Evolutionary conservation across 2,329 filamentous ascomycete species (phyloP).

Genomic region (Bipolaris bicolor): DNA sequence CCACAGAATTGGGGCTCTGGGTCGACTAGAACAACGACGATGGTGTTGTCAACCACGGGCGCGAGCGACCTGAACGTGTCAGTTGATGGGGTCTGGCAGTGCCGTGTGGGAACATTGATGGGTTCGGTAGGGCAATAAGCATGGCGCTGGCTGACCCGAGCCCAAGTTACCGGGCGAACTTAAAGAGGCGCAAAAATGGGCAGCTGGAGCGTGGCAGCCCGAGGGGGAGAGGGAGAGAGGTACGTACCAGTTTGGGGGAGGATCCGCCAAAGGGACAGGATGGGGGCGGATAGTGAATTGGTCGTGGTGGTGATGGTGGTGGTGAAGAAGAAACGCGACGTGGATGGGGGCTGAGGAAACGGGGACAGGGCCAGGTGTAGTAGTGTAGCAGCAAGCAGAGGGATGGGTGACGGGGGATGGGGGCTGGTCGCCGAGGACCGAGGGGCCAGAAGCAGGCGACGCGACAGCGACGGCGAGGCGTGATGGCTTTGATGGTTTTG

Average conservation of each 20-base stretch:
- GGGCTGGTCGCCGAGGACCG: background rate
- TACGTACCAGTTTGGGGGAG: slow-evolving; percentile 17
- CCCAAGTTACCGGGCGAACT: slow-evolving; percentile 20
- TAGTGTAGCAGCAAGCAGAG: background rate
- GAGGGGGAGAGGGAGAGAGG: background rate
- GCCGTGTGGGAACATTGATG: slow-evolving; percentile 14
- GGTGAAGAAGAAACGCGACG: background rate
- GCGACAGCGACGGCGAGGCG: background rate
- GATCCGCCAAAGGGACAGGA: background rate
- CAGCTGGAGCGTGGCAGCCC: background rate
- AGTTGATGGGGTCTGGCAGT: slow-evolving; percentile 12
- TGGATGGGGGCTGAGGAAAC: background rate
- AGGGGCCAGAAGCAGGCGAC: background rate
- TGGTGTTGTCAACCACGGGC: slow-evolving; percentile 22
- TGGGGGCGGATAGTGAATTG: background rate
- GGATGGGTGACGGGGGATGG: background rate
- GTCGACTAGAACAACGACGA: slow-evolving; percentile 15
- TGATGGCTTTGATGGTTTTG: background rate
- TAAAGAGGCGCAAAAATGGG: slow-evolving; percentile 10
- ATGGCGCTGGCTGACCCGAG: slow-evolving; percentile 19
- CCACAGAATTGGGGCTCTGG: slow-evolving; percentile 4
- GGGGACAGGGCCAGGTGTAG: slow-evolving; percentile 1
- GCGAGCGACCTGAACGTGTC: slow-evolving; percentile 15
- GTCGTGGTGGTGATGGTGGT: background rate
- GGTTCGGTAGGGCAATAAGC: slow-evolving; percentile 18